A percentile compares a stretch with the other conserved stretches of the same genome.
These are phyloP conservation scores for Trichomonas vaginalis DNA, from an alignment of 208 protist genomes.

Conservation along the genomic window DNA sequence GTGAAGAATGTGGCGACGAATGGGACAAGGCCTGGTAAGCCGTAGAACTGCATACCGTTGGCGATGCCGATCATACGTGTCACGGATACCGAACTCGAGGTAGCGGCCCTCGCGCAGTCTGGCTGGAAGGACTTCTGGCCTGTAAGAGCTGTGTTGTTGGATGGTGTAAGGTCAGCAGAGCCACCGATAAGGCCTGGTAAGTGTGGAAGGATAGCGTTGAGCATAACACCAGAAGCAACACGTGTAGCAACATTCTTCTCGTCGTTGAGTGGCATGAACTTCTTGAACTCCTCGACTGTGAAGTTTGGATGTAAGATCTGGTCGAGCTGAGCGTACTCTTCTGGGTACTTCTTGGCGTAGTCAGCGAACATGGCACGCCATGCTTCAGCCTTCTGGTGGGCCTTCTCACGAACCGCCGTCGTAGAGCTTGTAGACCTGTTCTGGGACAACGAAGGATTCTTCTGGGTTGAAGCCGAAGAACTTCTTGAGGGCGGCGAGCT, in stretches of 20 bases:
- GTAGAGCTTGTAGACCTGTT: constrained; percentile 57
- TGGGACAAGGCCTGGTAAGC: constrained; percentile 58
- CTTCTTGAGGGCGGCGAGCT: constrained; percentile 65
- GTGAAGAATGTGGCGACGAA: constrained; percentile 94
- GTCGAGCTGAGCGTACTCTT: constrained; percentile 25
- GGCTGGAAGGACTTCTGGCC: constrained; percentile 39
- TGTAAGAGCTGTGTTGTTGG: constrained; percentile 75
- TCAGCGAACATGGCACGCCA: constrained; percentile 58
- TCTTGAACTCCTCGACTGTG: constrained; percentile 52
- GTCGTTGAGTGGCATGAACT: constrained; percentile 53
- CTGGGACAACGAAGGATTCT: constrained; percentile 65
- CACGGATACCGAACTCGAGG: constrained; percentile 91
- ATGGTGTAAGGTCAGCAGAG: constrained; percentile 84
- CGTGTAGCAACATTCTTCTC: background rate
- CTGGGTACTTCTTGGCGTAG: constrained; percentile 42
- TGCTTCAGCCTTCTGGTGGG: constrained; percentile 32
- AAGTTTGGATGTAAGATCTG: constrained; percentile 47
- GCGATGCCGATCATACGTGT: constrained; percentile 91
- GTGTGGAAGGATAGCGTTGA: constrained; percentile 43
- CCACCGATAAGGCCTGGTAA: constrained; percentile 83
- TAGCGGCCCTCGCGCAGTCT: constrained; percentile 19
- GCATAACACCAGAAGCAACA: background rate
- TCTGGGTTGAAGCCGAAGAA: constrained; percentile 65
- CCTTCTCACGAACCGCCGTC: constrained; percentile 27
- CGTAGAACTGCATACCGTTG: constrained; percentile 71